Evolutionary conservation across 768 basidiomycete species (phyloP), one percentile per base, ranked within the genome.

Genomic region (Collybia nuda): DNA sequence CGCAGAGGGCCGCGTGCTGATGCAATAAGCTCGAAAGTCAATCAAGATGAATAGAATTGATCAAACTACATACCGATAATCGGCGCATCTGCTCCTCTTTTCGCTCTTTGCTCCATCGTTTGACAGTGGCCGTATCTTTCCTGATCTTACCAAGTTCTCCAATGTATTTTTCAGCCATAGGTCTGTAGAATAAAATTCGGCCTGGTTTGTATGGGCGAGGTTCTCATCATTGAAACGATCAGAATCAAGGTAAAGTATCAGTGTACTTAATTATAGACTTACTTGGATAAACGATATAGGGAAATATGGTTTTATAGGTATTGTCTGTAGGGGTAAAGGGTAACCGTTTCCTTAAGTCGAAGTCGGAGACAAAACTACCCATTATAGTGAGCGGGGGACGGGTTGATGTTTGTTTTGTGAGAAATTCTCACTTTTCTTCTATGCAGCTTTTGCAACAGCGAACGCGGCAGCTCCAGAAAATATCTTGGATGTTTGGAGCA

Each of bases 1-100:
- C 68, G 48, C 68, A 70, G n/a, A 67, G 54, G 12, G 61, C 55
- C 5, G 70, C 67, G 37, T 69, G 68, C 70, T 71, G 44, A 19
- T 21, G 12, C 37, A 14, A 40, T 18, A 28, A 22, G 18, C n/a
- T 41, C 32, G 15, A 21, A 48, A 45, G 24, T 28, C 29, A 7
- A 32, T 26, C 23, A 18, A 18, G 50, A 29, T 36, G 26, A 45
- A 44, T 19, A 29, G 55, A n/a, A 14, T n/a, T 19, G 40, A 40
- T n/a, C 7, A 15, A 11, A 51, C 44, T 18, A 39, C 64, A 38
- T 41, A 68, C 70, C 51, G 60, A 51, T 19, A 66, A 40, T 19
- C 65, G 60, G 50, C 48, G 54, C 17, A 50, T 51, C 26, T 66
- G 65, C 23, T 59, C 54, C 21, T 56, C 56, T 51, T 58, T 63